These are phyloP conservation scores for Quambalaria eucalypti DNA, from an alignment of 1,284 basidiomycete genomes.

Conservation along the genomic window DNA sequence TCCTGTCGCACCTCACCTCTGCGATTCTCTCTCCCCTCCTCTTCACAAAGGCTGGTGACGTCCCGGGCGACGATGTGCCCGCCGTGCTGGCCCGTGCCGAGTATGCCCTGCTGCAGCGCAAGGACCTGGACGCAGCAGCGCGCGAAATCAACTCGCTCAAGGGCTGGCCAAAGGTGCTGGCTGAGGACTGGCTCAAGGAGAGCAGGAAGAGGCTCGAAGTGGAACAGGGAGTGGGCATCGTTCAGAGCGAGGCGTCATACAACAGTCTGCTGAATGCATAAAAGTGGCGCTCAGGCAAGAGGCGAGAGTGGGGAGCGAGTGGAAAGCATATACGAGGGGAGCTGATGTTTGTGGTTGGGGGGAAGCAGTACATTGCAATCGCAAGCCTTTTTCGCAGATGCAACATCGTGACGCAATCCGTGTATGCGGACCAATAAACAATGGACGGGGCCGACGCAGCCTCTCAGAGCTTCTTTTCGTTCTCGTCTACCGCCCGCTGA, in stretches of 20 bases:
- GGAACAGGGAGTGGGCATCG: slow-evolving; percentile 54
- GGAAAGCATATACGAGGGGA: no score
- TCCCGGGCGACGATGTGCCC: slow-evolving; percentile 72
- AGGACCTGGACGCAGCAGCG: slow-evolving; percentile 82
- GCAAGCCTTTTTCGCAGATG: no score
- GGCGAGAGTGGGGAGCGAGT: no score
- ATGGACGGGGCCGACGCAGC: no score
- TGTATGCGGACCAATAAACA: no score
- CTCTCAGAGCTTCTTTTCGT: no score
- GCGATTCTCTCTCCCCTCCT: slow-evolving; percentile 65
- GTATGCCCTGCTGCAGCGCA: slow-evolving; percentile 69
- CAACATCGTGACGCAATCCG: no score
- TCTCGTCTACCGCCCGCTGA: no score
- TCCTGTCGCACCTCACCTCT: slow-evolving; percentile 78
- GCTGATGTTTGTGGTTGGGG: no score
- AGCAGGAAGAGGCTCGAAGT: slow-evolving; percentile 82
- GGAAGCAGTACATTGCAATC: no score
- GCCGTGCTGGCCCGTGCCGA: slow-evolving; percentile 83
- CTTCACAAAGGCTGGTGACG: slow-evolving; percentile 63
- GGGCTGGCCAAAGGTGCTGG: slow-evolving; percentile 69
- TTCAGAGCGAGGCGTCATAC: neutral
- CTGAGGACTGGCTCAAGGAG: slow-evolving; percentile 84
- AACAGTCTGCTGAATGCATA: neutral
- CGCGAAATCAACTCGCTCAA: slow-evolving; percentile 79
- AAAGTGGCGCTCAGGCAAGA: no score